Evolutionary conservation across 768 basidiomycete species (phyloP), one percentile per base, ranked within the genome.

Genomic region (Tricholoma sp.): DNA sequence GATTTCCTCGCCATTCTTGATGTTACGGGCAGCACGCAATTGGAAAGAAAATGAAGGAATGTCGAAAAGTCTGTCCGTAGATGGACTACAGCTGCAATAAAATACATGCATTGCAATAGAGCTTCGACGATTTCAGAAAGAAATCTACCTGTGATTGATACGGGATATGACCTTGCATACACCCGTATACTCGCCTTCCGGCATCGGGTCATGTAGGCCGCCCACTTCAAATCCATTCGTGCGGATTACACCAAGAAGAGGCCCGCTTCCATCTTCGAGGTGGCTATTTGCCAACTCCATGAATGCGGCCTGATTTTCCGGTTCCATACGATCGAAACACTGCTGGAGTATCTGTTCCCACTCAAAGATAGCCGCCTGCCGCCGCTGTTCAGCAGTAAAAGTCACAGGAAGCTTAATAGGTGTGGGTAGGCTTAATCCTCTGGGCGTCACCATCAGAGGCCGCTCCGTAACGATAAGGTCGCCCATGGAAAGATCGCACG

Each of bases 71-170:
- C 58, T 57, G 3, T 57, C 58, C 0, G 67, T 63, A 39, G 72
- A 73, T 24, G 72, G 66, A 16, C 67, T 62, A 56, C 74, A 72
- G 52, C 73, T 74, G 49, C 18, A 39, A 21, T 19, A 37, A 22
- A 22, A 2, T 35, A 35, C 12, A 35, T 18, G n/a, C 16, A 11
- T 49, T 31, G 29, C 6, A 29, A n/a, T 3, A 8, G 6, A 41
- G 32, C 18, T 10, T 31, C 14, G 45, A 46, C 39, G 35, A 12
- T 34, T 1, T 34, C 35, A 37, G 8, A 29, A 14, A 50, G n/a
- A 47, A 49, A 56, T 11, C 19, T 56, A 72, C 74, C 74, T 74
- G 54, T 75, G 74, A 46, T 75, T 76, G 43, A 74, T 63, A 19
- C 73, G 70, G n/a, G 72, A 71, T 50, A 71, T 63, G 6, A 61